Percentiles rank a stretch among this genome's conserved stretches.
Evolutionary conservation across 805 yeast genomes (phyloP).

Genomic region (Hanseniaspora meyeri): DNA sequence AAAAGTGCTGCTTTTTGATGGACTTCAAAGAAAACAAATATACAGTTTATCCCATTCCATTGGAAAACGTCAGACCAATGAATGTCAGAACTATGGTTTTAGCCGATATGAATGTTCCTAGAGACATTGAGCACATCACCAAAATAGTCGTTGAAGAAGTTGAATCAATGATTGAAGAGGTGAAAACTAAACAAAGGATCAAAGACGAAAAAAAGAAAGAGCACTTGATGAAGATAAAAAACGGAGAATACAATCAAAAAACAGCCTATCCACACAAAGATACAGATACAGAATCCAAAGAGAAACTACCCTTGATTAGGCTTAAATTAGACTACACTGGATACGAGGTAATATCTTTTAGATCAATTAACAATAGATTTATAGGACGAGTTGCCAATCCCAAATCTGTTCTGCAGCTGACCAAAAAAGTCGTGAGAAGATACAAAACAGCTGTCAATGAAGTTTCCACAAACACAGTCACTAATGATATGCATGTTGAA

Average conservation of each 20-base stretch:
- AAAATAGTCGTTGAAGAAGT: constrained; percentile 51
- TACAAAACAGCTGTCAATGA: constrained; percentile 12
- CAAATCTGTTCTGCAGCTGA: constrained; percentile 70
- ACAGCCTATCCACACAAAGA: constrained; percentile 11
- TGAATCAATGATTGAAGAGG: constrained; percentile 51
- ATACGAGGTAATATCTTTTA: constrained; percentile 38
- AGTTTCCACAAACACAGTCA: background rate
- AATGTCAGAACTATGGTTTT: constrained; percentile 55
- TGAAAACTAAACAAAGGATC: constrained; percentile 26
- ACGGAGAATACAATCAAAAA: constrained; percentile 15
- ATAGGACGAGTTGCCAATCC: constrained; percentile 85
- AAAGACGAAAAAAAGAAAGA: background rate
- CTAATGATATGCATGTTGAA: constrained; percentile 10
- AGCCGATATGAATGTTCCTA: constrained; percentile 43
- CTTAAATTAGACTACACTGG: constrained; percentile 80
- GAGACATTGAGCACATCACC: constrained; percentile 49
- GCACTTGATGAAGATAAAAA: background rate
- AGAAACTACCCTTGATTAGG: constrained; percentile 57
- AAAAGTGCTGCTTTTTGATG: constrained; percentile 62
- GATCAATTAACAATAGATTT: constrained; percentile 79
- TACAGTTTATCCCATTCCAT: constrained; percentile 32
- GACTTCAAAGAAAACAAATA: constrained; percentile 50
- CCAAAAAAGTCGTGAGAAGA: constrained; percentile 33
- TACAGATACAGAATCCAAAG: constrained; percentile 31
- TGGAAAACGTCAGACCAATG: constrained; percentile 68